Evolutionary conservation across 371 early-diverging fungal genomes (phyloP).

Genomic region (Zancudomyces culisetae): DNA sequence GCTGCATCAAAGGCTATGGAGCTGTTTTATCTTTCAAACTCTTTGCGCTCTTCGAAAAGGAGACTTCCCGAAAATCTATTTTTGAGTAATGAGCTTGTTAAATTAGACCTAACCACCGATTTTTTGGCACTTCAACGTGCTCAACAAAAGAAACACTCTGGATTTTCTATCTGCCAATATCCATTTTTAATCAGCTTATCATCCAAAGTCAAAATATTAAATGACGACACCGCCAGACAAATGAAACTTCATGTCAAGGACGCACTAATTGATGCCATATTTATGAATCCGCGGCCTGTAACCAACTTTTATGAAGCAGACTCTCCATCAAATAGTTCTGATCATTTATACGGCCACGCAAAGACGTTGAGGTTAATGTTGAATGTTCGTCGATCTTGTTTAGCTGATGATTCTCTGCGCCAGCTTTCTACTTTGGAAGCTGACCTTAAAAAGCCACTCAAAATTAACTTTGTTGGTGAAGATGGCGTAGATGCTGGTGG

Average conservation of each 20-base stretch:
- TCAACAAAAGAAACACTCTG: slow-evolving; percentile 14
- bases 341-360: background rate
- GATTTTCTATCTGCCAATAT: slow-evolving; percentile 70
- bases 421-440: slow-evolving; percentile 44
- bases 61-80: slow-evolving; percentile 51
- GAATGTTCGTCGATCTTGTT: slow-evolving; percentile 28
- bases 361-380: slow-evolving; percentile 23
- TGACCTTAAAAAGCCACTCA: slow-evolving; percentile 70
- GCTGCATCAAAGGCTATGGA: slow-evolving; percentile 83
- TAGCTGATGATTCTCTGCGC: slow-evolving; percentile 39
- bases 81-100: slow-evolving; percentile 67
- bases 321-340: background rate
- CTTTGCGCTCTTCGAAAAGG: slow-evolving; percentile 18
- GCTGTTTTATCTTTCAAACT: slow-evolving; percentile 51
- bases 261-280: slow-evolving; percentile 19
- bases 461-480: slow-evolving; percentile 74
- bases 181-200: slow-evolving; percentile 73
- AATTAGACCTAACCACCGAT: slow-evolving; percentile 58
- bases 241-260: slow-evolving; percentile 54
- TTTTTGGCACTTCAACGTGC: slow-evolving; percentile 57
- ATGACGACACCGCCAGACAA: slow-evolving; percentile 66
- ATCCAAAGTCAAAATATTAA: slow-evolving; percentile 72
- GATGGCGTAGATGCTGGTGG: slow-evolving; percentile 92
- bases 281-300: slow-evolving; percentile 4
- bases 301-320: background rate